Evolutionary conservation across 768 basidiomycete species (phyloP).

Genomic region (Boletus sp.): DNA sequence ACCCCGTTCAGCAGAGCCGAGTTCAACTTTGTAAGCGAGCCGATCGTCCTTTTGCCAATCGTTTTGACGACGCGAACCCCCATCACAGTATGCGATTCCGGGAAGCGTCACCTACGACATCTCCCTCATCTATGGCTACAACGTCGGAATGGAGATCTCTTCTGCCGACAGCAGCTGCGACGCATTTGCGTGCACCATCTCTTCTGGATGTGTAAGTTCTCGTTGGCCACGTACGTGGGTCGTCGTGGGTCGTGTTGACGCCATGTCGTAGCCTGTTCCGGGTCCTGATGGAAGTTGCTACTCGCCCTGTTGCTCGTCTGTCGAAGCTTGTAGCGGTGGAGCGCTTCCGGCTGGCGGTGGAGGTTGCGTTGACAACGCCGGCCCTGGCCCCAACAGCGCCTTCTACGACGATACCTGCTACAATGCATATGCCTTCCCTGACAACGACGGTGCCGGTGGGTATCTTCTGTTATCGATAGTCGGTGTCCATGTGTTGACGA

Average conservation of each 20-base stretch:
- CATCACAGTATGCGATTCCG: conserved; percentile 1
- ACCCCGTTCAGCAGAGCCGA: conserved; percentile 20
- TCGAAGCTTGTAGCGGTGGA: neutral
- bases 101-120: conserved; percentile 20
- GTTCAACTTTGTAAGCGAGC: conserved; percentile 18
- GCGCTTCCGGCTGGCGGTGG: neutral
- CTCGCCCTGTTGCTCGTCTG: conserved; percentile 21
- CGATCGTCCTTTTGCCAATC: neutral
- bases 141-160: conserved; percentile 23
- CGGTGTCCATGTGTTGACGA: neutral
- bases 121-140: conserved; percentile 25
- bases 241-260: neutral
- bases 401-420: neutral
- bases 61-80: neutral
- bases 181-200: conserved; percentile 18
- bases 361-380: neutral
- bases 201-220: conserved; percentile 15
- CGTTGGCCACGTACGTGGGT: neutral
- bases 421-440: conserved; percentile 19
- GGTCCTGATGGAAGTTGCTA: conserved; percentile 21
- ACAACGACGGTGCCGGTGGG: conserved; percentile 21
- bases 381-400: neutral
- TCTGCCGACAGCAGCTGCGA: conserved; percentile 15
- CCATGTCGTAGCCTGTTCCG: conserved; percentile 10
- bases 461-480: neutral